These are phyloP conservation scores for Polymyxa betae DNA, from an alignment of 208 protist genomes.

Conservation along the genomic window DNA sequence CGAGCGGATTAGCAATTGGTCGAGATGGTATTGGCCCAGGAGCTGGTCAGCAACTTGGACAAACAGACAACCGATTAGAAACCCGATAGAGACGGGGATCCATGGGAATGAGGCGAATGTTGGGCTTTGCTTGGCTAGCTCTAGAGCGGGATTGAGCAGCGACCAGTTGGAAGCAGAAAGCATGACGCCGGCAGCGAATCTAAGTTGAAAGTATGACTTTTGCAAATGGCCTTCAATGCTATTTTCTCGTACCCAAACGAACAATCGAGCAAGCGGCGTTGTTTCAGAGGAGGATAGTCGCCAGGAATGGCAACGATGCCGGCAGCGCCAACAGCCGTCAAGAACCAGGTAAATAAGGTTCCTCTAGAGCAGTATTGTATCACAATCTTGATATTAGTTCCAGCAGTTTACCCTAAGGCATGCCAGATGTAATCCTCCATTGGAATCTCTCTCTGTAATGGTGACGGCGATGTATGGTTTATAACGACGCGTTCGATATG, in stretches of 20 bases:
- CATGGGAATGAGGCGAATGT: slow-evolving; percentile 52
- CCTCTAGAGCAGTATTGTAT: slow-evolving; percentile 29
- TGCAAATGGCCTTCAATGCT: neutral
- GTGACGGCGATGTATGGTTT: neutral
- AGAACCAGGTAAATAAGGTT: slow-evolving; percentile 68
- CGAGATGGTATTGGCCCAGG: slow-evolving; percentile 7
- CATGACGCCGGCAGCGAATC: slow-evolving; percentile 64
- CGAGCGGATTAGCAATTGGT: neutral
- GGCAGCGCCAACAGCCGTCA: slow-evolving; percentile 62
- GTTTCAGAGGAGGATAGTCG: neutral
- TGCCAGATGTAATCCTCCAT: neutral
- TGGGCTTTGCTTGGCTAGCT: slow-evolving; percentile 3
- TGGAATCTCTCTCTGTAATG: neutral
- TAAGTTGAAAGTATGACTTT: neutral
- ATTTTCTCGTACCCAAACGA: neutral
- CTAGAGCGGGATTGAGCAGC: slow-evolving; percentile 61
- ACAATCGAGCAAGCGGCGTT: neutral
- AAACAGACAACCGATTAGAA: slow-evolving; percentile 59
- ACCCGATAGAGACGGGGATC: slow-evolving; percentile 62
- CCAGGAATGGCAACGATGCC: neutral
- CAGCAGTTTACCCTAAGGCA: neutral
- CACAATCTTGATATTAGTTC: neutral
- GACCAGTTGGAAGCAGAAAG: slow-evolving; percentile 65
- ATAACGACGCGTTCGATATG: neutral
- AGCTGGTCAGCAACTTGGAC: neutral